A percentile compares a stretch with the other conserved stretches of the same genome.
These are phyloP conservation scores for Scortechinia acanthostroma DNA, from an alignment of 2,329 filamentous ascomycete species.

Conservation along the genomic window DNA sequence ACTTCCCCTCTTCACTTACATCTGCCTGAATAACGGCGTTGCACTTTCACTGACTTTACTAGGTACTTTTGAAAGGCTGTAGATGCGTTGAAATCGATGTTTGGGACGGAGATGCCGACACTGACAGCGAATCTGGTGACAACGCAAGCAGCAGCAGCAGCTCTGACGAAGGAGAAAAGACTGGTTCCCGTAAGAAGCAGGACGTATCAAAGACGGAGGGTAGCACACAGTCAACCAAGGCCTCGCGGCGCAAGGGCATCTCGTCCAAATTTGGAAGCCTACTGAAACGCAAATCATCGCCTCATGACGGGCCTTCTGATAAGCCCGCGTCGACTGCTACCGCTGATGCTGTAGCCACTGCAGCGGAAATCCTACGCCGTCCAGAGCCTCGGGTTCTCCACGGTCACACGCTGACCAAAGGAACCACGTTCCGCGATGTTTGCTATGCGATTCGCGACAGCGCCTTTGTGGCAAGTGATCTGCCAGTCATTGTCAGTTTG, in stretches of 20 bases:
- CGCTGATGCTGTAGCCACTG: slow-evolving; percentile 3
- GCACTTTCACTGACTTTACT: slow-evolving; percentile 3
- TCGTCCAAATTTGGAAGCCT: not conserved
- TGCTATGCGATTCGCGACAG: slow-evolving; percentile 49
- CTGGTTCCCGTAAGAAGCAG: not conserved
- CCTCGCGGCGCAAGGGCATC: not conserved
- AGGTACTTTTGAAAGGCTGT: slow-evolving; percentile 48
- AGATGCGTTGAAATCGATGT: slow-evolving; percentile 61
- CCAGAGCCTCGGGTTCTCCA: slow-evolving; percentile 43
- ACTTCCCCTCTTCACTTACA: not conserved
- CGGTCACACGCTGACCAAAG: slow-evolving; percentile 53
- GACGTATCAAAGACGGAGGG: not conserved
- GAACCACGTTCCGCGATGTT: slow-evolving; percentile 51
- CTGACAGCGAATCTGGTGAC: slow-evolving; percentile 11
- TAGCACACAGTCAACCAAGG: not conserved
- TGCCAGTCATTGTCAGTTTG: slow-evolving; percentile 55
- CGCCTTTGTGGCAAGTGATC: slow-evolving; percentile 44
- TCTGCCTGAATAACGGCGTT: not conserved
- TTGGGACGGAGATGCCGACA: slow-evolving; percentile 44
- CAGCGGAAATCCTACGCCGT: slow-evolving; percentile 15
- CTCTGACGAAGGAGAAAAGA: not conserved
- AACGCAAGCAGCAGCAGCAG: not conserved
- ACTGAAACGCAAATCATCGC: not conserved
- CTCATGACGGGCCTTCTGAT: no score
- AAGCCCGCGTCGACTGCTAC: not conserved